Conservation (phyloP, 2,329 filamentous ascomycete genomes). For the Xylariaceae sp. region DNA sequence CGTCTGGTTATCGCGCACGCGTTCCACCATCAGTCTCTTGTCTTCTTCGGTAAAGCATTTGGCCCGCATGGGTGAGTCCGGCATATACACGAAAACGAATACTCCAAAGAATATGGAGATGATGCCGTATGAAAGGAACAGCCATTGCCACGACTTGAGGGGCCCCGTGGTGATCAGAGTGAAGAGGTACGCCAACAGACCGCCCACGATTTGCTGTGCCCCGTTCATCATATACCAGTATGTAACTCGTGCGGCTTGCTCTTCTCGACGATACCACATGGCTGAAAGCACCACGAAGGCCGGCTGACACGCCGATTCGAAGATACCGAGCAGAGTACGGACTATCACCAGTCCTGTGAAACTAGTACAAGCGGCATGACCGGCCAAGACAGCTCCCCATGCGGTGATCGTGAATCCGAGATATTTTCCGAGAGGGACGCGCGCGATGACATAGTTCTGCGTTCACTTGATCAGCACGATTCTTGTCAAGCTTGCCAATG, state of each 20-base stretch:
- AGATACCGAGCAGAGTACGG: conserved; percentile 63
- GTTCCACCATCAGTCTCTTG: conserved; percentile 58
- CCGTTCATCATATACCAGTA: conserved; percentile 80
- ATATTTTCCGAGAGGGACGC: conserved; percentile 63
- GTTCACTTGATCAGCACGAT: background rate
- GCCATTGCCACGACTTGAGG: conserved; percentile 61
- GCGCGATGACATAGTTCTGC: conserved; percentile 49
- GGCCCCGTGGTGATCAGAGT: conserved; percentile 47
- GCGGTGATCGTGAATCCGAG: conserved; percentile 57
- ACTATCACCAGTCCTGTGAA: conserved; percentile 56
- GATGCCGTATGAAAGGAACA: conserved; percentile 62
- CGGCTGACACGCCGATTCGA: conserved; percentile 66
- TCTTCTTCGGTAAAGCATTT: conserved; percentile 63
- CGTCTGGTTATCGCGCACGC: conserved; percentile 56
- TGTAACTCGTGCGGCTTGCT: conserved; percentile 61
- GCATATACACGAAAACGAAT: conserved; percentile 60
- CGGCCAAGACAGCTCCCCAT: conserved; percentile 57
- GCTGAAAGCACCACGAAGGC: conserved; percentile 60
- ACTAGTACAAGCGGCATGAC: conserved; percentile 55
- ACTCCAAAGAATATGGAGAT: conserved; percentile 59
- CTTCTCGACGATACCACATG: conserved; percentile 67
- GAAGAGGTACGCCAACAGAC: conserved; percentile 62
- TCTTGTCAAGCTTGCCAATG: background rate
- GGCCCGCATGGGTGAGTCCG: conserved; percentile 66
- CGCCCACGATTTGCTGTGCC: conserved; percentile 65